Conservation (phyloP, 2,329 filamentous ascomycete species). For the Dactylella cylindrospora region DNA sequence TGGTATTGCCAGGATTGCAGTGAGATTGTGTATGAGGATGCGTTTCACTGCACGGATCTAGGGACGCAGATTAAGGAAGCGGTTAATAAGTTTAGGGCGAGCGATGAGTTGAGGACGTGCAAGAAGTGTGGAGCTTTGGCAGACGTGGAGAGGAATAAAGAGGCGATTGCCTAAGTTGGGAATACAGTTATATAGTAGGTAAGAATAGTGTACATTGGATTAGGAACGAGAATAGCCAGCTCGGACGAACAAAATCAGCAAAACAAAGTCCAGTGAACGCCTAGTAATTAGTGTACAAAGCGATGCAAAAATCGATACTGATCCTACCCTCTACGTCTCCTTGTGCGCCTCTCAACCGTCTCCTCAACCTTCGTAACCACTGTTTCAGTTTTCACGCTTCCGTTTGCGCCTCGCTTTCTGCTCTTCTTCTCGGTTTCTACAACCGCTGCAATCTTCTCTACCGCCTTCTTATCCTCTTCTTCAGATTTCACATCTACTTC, state of each 20-base stretch:
- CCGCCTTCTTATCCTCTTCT: constrained; percentile 49
- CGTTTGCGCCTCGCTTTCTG: constrained; percentile 46
- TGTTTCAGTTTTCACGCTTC: constrained; percentile 46
- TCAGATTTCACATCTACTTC: constrained; percentile 50
- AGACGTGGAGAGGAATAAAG: constrained; percentile 37
- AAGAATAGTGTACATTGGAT: too few species aligned
- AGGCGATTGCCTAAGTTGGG: too few species aligned
- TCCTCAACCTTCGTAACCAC: constrained; percentile 45
- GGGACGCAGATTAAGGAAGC: constrained; percentile 93
- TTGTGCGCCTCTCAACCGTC: constrained; percentile 46
- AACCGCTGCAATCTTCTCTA: constrained; percentile 50
- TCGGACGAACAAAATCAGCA: too few species aligned
- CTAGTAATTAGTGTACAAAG: too few species aligned
- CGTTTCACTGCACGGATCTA: constrained; percentile 84
- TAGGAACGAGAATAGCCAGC: too few species aligned
- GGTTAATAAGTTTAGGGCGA: constrained; percentile 75
- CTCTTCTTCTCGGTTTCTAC: constrained; percentile 48
- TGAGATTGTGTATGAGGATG: constrained; percentile 76
- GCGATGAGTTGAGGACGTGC: constrained; percentile 72
- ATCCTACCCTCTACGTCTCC: constrained; percentile 28
- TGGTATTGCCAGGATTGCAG: constrained; percentile 82
- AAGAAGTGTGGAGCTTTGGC: constrained; percentile 73
- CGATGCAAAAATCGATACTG: too few species aligned
- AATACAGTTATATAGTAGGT: too few species aligned
- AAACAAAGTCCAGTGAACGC: too few species aligned